These are phyloP conservation scores for Penicillium sp. DNA, from an alignment of 2,329 filamentous ascomycete genomes.

Conservation along the genomic window DNA sequence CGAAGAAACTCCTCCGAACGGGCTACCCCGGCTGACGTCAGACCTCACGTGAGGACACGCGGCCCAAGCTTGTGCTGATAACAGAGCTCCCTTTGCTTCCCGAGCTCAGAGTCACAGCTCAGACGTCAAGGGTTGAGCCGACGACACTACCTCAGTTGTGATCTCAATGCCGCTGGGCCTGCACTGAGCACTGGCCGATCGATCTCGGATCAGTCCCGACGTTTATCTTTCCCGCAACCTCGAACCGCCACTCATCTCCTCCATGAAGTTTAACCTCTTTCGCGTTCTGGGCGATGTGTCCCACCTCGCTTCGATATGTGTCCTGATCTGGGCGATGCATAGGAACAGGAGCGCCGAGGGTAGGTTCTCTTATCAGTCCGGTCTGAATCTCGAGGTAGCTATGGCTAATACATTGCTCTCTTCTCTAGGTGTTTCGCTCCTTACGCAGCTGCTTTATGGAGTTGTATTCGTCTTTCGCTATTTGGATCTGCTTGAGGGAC, in stretches of 20 bases:
- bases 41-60: slow-evolving; percentile 26
- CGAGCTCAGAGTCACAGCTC: background rate
- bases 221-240: slow-evolving; percentile 1
- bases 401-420: slow-evolving; percentile 6
- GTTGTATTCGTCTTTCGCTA: slow-evolving; percentile 85
- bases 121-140: background rate
- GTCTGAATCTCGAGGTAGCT: background rate
- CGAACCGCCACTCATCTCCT: background rate
- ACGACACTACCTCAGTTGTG: background rate
- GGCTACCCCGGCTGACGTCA: slow-evolving; percentile 15
- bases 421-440: slow-evolving; percentile 73
- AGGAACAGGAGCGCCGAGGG: slow-evolving; percentile 83
- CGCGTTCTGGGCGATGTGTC: slow-evolving; percentile 80
- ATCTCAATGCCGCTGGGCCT: background rate
- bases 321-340: slow-evolving; percentile 88
- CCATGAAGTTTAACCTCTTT: slow-evolving; percentile 50
- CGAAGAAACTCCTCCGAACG: background rate
- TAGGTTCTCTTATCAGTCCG: slow-evolving; percentile 32
- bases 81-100: slow-evolving; percentile 9
- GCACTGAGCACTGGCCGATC: background rate
- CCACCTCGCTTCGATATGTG: slow-evolving; percentile 82
- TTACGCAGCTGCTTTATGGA: slow-evolving; percentile 83
- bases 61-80: slow-evolving; percentile 24
- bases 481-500: slow-evolving; percentile 68
- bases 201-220: background rate